Evolutionary conservation across 768 basidiomycete species (phyloP).

Genomic region (Fomitopsis serialis): DNA sequence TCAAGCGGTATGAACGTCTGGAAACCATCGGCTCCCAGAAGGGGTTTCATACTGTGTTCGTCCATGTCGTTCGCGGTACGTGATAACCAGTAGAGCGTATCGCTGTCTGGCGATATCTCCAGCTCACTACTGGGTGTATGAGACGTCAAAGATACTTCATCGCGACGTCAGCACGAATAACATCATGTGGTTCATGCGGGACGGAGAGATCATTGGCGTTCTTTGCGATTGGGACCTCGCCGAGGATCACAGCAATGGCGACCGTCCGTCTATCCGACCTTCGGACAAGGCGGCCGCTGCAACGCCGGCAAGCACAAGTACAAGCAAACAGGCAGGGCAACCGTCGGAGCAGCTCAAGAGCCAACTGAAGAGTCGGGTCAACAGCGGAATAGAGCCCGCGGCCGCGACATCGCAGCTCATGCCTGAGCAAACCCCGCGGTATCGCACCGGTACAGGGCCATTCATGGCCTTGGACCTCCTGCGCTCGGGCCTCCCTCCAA

Average conservation of each 20-base stretch:
- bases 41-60: neutral
- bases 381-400: too few relatives aligned
- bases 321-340: too few relatives aligned
- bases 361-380: too few relatives aligned
- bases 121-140: slow-evolving; percentile 1
- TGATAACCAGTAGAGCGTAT: too few relatives aligned
- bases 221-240: slow-evolving; percentile 6
- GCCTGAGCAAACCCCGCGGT: neutral
- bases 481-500: neutral
- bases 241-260: neutral
- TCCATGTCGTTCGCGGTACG: slow-evolving; percentile 2
- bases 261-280: too few relatives aligned
- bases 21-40: neutral
- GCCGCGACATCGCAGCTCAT: too few relatives aligned
- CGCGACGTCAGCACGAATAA: slow-evolving; percentile 4
- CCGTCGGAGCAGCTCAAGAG: too few relatives aligned
- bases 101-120: neutral
- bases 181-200: slow-evolving; percentile 2
- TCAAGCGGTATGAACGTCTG: neutral
- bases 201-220: neutral
- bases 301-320: too few relatives aligned
- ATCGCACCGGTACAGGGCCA: neutral
- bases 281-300: too few relatives aligned
- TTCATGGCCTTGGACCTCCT: neutral
- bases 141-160: slow-evolving; percentile 1